A percentile compares a stretch with the other conserved stretches of the same genome.
phyloP scores from a whole-genome alignment of 768 basidiomycete genomes.

The Albatrellus ellisii region DNA sequence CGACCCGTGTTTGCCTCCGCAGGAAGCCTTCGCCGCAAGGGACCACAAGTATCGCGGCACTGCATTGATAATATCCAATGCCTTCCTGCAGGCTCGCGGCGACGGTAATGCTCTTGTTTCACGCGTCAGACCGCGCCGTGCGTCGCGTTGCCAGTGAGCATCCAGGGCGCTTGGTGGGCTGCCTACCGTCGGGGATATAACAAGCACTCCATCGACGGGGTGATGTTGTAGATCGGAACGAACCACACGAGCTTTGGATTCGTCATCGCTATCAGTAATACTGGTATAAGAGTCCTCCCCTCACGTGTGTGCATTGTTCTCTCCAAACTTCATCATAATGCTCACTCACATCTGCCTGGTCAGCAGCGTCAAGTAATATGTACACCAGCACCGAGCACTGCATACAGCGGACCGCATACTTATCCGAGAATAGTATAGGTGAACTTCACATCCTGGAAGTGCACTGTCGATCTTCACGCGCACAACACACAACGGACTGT shows the following conservation, averaged over 20 bases:
- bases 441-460: conserved; percentile 51
- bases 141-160: too few relatives aligned
- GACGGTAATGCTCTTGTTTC: too few relatives aligned
- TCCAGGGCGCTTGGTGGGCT: too few relatives aligned
- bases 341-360: conserved; percentile 63
- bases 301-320: neutral
- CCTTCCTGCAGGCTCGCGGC: too few relatives aligned
- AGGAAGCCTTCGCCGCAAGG: too few relatives aligned
- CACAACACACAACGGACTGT: conserved; percentile 63
- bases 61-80: too few relatives aligned
- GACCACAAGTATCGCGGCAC: too few relatives aligned
- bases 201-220: too few relatives aligned
- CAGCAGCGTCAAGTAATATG: conserved; percentile 78
- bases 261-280: conserved; percentile 75
- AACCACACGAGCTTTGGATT: conserved; percentile 75
- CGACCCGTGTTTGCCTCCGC: too few relatives aligned
- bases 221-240: too few relatives aligned
- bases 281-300: conserved; percentile 49
- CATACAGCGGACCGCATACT: conserved; percentile 38
- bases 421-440: neutral
- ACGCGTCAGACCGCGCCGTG: too few relatives aligned
- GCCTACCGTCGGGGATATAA: too few relatives aligned
- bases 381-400: conserved; percentile 79
- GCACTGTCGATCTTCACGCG: conserved; percentile 69
- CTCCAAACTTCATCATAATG: neutral